These are phyloP conservation scores for Clarireedia monteithiana DNA, from an alignment of 2,329 filamentous ascomycete genomes.

Conservation along the genomic window DNA sequence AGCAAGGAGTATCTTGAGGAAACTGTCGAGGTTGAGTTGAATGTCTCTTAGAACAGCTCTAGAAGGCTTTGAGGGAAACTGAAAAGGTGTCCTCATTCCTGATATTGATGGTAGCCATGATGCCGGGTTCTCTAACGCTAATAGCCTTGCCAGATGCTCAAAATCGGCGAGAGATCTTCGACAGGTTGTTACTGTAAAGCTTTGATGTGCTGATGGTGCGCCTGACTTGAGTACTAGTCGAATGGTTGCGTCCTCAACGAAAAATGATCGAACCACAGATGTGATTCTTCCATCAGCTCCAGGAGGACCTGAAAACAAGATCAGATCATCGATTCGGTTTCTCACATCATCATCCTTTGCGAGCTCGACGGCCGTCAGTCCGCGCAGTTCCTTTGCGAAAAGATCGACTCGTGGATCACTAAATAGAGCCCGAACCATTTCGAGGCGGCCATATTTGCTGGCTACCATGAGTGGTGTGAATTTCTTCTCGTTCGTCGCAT, in stretches of 20 bases:
- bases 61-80: conserved; percentile 88
- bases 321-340: conserved; percentile 91
- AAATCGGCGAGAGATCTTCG: conserved; percentile 83
- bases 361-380: conserved; percentile 87
- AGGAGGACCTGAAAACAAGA: conserved; percentile 68
- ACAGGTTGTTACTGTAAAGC: conserved; percentile 91
- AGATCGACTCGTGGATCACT: conserved; percentile 82
- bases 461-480: conserved; percentile 97
- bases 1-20: conserved; percentile 75
- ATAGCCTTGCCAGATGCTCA: conserved; percentile 76
- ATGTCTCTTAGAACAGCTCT: conserved; percentile 79
- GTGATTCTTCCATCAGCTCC: conserved; percentile 76
- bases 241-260: conserved; percentile 92
- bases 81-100: conserved; percentile 77
- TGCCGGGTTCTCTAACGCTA: conserved; percentile 83
- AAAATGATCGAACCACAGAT: conserved; percentile 89
- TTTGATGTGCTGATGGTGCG: conserved; percentile 70
- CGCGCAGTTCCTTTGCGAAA: conserved; percentile 73
- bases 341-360: conserved; percentile 97
- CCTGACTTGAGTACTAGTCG: conserved; percentile 92
- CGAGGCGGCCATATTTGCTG: conserved; percentile 93
- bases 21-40: conserved; percentile 78
- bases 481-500: conserved; percentile 87
- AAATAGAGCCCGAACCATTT: conserved; percentile 85
- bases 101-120: conserved; percentile 84